phyloP scores from a whole-genome alignment of 768 basidiomycete genomes.

The Porpolomopsis calyptriformis region DNA sequence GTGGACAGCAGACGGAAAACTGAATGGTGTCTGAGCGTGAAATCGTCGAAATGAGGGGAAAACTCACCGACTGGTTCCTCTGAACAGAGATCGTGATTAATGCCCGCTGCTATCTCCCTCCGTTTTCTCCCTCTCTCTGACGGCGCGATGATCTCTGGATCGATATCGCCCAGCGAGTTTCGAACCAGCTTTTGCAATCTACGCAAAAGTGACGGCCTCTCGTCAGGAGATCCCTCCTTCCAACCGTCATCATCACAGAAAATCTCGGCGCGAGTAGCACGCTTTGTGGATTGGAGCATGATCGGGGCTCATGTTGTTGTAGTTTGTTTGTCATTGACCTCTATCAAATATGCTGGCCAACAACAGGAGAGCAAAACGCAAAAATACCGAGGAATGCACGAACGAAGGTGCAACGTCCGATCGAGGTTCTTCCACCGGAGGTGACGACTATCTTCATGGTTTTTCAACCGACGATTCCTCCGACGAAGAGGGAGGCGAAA shows the following conservation, averaged over 20 bases:
- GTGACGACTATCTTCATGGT: constrained; percentile 50
- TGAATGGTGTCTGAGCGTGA: constrained; percentile 11
- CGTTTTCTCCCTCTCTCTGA: background rate
- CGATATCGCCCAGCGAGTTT: constrained; percentile 3
- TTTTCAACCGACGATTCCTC: constrained; percentile 71
- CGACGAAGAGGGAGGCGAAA: constrained; percentile 61
- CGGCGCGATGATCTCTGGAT: background rate
- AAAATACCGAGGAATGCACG: constrained; percentile 11
- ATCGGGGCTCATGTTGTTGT: constrained; percentile 15
- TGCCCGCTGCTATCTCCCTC: background rate
- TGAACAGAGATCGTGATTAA: background rate
- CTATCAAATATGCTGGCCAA: background rate
- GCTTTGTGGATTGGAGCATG: constrained; percentile 20
- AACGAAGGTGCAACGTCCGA: constrained; percentile 14
- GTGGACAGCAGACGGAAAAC: constrained; percentile 42
- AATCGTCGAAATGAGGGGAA: background rate
- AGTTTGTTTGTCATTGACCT: constrained; percentile 15
- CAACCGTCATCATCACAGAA: constrained; percentile 8
- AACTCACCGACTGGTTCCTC: background rate
- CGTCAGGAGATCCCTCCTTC: constrained; percentile 8
- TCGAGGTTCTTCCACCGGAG: constrained; percentile 10
- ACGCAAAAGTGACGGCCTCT: constrained; percentile 10
- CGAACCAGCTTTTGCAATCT: constrained; percentile 14
- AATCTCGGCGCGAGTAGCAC: constrained; percentile 27
- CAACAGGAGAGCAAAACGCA: constrained; percentile 10